phyloP scores from a whole-genome alignment of 1,284 basidiomycete genomes.

The Trichosporon ovoides region DNA sequence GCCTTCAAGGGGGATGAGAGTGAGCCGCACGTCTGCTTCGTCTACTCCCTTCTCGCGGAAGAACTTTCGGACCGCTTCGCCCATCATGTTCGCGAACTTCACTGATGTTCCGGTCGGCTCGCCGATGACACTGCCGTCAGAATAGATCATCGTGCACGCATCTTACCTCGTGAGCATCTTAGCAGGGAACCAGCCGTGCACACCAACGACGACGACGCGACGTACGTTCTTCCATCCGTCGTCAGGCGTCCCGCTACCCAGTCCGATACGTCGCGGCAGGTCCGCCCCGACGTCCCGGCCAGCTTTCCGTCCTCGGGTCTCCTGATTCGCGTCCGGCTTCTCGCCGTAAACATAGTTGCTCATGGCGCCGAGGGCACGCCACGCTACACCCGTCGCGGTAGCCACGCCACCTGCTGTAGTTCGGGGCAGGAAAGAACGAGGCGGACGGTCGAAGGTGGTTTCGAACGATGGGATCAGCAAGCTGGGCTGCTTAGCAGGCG shows the following conservation, averaged over 20 bases:
- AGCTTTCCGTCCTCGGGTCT: constrained; percentile 45
- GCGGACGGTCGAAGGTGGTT: constrained; percentile 74
- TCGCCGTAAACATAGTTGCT: constrained; percentile 42
- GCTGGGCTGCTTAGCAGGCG: constrained; percentile 56
- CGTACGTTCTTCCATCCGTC: constrained; percentile 53
- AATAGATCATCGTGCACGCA: neutral
- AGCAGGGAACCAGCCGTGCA: constrained; percentile 55
- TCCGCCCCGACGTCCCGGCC: constrained; percentile 47
- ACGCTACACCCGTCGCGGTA: constrained; percentile 35
- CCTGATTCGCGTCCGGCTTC: constrained; percentile 36
- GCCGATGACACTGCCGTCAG: constrained; percentile 48
- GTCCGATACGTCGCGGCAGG: constrained; percentile 39
- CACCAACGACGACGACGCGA: constrained; percentile 75
- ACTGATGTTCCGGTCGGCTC: constrained; percentile 86
- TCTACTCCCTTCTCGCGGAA: constrained; percentile 60
- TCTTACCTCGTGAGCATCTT: constrained; percentile 40
- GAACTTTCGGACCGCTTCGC: constrained; percentile 66
- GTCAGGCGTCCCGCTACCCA: constrained; percentile 54
- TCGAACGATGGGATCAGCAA: constrained; percentile 83
- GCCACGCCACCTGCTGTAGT: constrained; percentile 18
- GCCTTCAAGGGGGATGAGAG: constrained; percentile 80
- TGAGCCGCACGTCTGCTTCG: constrained; percentile 52
- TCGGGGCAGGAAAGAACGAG: constrained; percentile 63
- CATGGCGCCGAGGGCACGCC: constrained; percentile 39
- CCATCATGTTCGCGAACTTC: constrained; percentile 84